Conservation (phyloP, 768 basidiomycete genomes). For the Lentinula guzmanii region DNA sequence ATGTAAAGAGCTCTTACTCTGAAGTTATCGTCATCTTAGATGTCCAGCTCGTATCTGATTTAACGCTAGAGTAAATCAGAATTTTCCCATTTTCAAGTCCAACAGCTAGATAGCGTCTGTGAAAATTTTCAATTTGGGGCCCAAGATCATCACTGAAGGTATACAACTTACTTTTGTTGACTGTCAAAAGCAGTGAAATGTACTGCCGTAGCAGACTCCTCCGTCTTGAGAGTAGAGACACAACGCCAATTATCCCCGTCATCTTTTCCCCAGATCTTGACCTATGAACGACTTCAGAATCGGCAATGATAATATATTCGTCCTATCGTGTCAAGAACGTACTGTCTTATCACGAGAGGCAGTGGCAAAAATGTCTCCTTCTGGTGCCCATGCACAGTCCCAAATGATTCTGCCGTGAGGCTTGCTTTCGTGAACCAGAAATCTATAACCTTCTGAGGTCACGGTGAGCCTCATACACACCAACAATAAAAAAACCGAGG, state of each 20-base stretch:
- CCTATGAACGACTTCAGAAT: conserved; percentile 34
- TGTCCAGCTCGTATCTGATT: conserved; percentile 35
- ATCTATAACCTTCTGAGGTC: conserved; percentile 43
- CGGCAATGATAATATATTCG: background rate
- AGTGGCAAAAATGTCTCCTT: conserved; percentile 81
- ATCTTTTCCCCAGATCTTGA: conserved; percentile 70
- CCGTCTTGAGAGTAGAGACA: conserved; percentile 56
- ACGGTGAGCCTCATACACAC: background rate
- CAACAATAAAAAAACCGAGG: background rate
- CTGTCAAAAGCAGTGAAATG: conserved; percentile 43
- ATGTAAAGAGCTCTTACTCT: conserved; percentile 33
- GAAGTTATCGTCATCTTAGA: conserved; percentile 38
- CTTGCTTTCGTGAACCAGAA: conserved; percentile 60
- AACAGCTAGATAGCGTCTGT: conserved; percentile 61
- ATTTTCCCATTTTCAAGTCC: conserved; percentile 84
- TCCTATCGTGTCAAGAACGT: conserved; percentile 12
- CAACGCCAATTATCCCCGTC: conserved; percentile 46
- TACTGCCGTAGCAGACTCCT: conserved; percentile 81
- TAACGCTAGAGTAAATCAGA: conserved; percentile 44
- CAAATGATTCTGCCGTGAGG: conserved; percentile 91
- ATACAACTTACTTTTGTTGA: conserved; percentile 31
- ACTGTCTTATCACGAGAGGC: conserved; percentile 95
- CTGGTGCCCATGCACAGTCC: conserved; percentile 86
- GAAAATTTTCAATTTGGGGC: conserved; percentile 1
- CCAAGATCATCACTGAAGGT: background rate